A percentile compares a stretch with the other conserved stretches of the same genome.
Conservation (phyloP, 495 filamentous ascomycete species). For the Hypoxylon lenormandii region DNA sequence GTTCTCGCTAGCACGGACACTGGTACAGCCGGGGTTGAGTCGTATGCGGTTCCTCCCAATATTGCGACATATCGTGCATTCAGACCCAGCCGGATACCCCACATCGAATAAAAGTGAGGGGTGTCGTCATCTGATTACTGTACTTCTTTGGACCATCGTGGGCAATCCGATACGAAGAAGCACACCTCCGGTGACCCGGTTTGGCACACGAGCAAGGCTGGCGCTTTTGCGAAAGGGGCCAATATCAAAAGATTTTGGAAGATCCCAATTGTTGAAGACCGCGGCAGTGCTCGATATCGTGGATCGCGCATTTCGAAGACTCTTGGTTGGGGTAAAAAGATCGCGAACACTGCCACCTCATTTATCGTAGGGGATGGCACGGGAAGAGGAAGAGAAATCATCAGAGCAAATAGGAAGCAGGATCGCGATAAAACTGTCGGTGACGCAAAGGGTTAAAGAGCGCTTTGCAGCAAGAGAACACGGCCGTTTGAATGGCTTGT, state of each 20-base stretch:
- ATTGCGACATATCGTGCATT: constrained; percentile 38
- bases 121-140: constrained; percentile 47
- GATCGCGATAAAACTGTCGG: neutral
- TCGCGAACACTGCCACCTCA: too few relatives aligned
- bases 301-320: too few relatives aligned
- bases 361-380: too few relatives aligned
- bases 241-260: neutral
- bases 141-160: constrained; percentile 32
- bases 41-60: constrained; percentile 33
- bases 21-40: constrained; percentile 34
- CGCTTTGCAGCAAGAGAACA: neutral
- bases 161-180: constrained; percentile 27
- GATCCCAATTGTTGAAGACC: neutral
- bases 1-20: constrained; percentile 3
- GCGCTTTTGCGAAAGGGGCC: neutral
- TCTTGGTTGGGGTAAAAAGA: too few relatives aligned
- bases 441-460: constrained; percentile 3
- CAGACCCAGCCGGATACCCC: constrained; percentile 21
- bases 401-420: too few relatives aligned
- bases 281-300: too few relatives aligned
- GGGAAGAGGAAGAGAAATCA: too few relatives aligned
- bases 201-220: constrained; percentile 32
- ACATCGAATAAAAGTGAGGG: constrained; percentile 30
- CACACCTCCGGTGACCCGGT: constrained; percentile 38
- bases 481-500: too few relatives aligned